Percentiles rank a stretch among this genome's conserved stretches.
Evolutionary conservation across 495 filamentous ascomycete species (phyloP).

Genomic region (Aspergillus panamensis): DNA sequence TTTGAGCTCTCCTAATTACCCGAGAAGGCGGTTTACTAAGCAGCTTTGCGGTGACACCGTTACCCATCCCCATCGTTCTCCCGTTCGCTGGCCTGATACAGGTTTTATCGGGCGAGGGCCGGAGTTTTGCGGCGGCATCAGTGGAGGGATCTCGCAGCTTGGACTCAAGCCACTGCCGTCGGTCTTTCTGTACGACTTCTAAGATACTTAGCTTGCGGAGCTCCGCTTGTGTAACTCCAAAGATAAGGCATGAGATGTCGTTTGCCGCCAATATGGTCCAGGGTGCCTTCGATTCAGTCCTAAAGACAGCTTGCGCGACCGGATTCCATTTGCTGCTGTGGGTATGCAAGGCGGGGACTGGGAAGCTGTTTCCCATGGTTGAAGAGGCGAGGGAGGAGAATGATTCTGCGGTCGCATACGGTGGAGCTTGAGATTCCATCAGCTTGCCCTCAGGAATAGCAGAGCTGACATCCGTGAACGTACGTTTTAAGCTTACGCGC

Average conservation of each 20-base stretch:
- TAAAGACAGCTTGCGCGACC: conserved; percentile 93
- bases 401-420: conserved; percentile 58
- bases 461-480: conserved; percentile 75
- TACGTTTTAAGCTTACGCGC: conserved; percentile 76
- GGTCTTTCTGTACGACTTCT: conserved; percentile 86
- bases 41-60: conserved; percentile 79
- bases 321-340: conserved; percentile 89
- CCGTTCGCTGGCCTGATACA: conserved; percentile 40
- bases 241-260: conserved; percentile 91
- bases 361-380: conserved; percentile 36
- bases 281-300: conserved; percentile 79
- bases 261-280: conserved; percentile 98
- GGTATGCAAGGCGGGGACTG: conserved; percentile 60
- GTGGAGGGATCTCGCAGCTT: conserved; percentile 65
- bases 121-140: conserved; percentile 43
- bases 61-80: conserved; percentile 60
- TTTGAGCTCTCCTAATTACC: conserved; percentile 60
- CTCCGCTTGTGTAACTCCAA: conserved; percentile 91
- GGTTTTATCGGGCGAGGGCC: conserved; percentile 33
- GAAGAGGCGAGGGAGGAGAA: conserved; percentile 43
- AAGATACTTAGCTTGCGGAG: conserved; percentile 92
- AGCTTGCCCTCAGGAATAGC: conserved; percentile 75
- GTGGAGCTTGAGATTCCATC: conserved; percentile 83
- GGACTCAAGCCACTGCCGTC: conserved; percentile 82
- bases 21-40: conserved; percentile 85